Evolutionary conservation across 108 stramenopile genomes (phyloP).

Genomic region (Cyclotella sp.): DNA sequence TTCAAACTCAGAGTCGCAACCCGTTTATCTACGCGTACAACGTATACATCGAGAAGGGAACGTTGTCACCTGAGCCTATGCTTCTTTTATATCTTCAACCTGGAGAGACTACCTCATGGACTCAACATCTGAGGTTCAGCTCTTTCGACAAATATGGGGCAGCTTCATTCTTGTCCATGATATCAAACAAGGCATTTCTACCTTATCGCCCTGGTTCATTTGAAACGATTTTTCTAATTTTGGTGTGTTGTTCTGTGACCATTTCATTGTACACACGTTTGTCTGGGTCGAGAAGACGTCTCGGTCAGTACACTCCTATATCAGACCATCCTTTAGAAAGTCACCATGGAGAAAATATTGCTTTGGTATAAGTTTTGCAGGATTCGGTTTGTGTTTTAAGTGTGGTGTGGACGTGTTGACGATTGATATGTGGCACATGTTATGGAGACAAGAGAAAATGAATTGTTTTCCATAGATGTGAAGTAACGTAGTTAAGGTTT

Average conservation of each 20-base stretch:
- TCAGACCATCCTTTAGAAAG: conserved; percentile 20
- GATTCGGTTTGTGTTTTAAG: not conserved
- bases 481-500: too few relatives aligned
- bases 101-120: conserved; percentile 74
- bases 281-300: conserved; percentile 21
- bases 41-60: conserved; percentile 77
- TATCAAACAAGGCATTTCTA: conserved; percentile 17
- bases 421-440: too few relatives aligned
- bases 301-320: conserved; percentile 24
- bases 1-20: conserved; percentile 49
- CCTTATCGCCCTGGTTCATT: conserved; percentile 3
- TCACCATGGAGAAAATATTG: not conserved
- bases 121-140: conserved; percentile 61
- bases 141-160: conserved; percentile 24
- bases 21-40: conserved; percentile 82
- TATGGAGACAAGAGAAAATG: too few relatives aligned
- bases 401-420: too few relatives aligned
- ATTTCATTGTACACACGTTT: conserved; percentile 21
- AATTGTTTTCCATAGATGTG: too few relatives aligned
- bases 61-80: conserved; percentile 82
- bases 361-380: conserved; percentile 10
- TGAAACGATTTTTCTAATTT: conserved; percentile 3
- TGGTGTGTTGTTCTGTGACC: conserved; percentile 19
- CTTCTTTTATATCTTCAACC: conserved; percentile 69
- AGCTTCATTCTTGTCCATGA: conserved; percentile 29